phyloP scores from a whole-genome alignment of 2,329 filamentous ascomycete species.

The Pezicula carpinea region DNA sequence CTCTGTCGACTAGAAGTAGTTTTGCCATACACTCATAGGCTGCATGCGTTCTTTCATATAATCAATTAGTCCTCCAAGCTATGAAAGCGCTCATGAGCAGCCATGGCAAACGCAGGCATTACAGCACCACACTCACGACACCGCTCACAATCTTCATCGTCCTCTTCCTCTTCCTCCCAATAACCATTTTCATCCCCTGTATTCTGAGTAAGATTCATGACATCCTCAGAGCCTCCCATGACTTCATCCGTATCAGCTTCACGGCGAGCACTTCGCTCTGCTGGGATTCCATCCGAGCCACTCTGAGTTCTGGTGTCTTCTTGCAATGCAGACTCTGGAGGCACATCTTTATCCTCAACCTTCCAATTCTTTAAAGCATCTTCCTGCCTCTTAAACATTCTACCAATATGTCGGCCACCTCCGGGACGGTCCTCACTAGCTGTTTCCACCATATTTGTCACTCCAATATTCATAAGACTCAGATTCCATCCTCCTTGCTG shows the following conservation, averaged over 20 bases:
- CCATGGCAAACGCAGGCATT: conserved; percentile 45
- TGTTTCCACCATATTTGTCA: conserved; percentile 71
- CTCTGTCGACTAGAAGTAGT: too few species aligned
- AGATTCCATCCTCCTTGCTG: conserved; percentile 67
- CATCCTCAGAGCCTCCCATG: conserved; percentile 23
- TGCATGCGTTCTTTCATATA: too few species aligned
- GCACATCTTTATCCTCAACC: conserved; percentile 41
- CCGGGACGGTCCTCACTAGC: conserved; percentile 39
- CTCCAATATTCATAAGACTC: conserved; percentile 80
- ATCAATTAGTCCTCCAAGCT: neutral
- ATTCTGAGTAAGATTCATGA: conserved; percentile 18
- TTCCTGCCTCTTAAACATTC: conserved; percentile 78
- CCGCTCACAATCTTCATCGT: conserved; percentile 21
- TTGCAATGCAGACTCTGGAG: conserved; percentile 18
- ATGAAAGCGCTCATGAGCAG: conserved; percentile 45
- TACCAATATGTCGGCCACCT: conserved; percentile 70
- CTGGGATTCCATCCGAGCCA: conserved; percentile 3
- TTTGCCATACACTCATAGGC: too few species aligned
- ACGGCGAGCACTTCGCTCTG: conserved; percentile 26
- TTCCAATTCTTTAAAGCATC: conserved; percentile 64
- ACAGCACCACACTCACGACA: conserved; percentile 39
- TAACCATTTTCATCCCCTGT: conserved; percentile 10
- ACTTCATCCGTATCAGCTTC: conserved; percentile 11
- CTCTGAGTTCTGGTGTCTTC: neutral
- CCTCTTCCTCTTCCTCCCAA: conserved; percentile 24